phyloP scores from a whole-genome alignment of 164 flowering plant species.

The Vitis rotundifolia region DNA sequence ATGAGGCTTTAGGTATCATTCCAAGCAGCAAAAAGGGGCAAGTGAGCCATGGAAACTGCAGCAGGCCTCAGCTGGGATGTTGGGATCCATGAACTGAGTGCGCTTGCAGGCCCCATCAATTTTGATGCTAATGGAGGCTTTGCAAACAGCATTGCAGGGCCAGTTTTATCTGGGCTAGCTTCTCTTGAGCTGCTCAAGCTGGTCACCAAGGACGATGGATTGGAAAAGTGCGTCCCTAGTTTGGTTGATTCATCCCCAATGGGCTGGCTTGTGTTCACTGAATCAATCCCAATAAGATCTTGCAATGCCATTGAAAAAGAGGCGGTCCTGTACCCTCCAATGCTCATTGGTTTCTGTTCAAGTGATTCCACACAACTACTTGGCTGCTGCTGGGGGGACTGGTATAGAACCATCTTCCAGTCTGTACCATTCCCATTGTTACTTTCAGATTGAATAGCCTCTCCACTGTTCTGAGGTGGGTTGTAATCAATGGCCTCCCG shows the following conservation, averaged over 20 bases:
- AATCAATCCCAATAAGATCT: constrained; percentile 47
- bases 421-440: constrained; percentile 29
- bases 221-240: constrained; percentile 40
- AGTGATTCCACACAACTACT: constrained; percentile 20
- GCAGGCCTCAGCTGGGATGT: constrained; percentile 48
- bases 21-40: constrained; percentile 88
- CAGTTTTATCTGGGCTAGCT: constrained; percentile 61
- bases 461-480: constrained; percentile 21
- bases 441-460: constrained; percentile 17
- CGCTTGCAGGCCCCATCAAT: constrained; percentile 20
- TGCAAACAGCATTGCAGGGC: constrained; percentile 34
- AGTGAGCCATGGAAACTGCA: constrained; percentile 52
- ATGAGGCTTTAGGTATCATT: constrained; percentile 40
- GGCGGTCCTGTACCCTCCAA: constrained; percentile 20
- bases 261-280: constrained; percentile 23
- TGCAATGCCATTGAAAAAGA: constrained; percentile 45
- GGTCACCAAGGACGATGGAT: constrained; percentile 63
- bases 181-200: constrained; percentile 74
- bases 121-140: constrained; percentile 38
- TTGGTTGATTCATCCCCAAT: constrained; percentile 33
- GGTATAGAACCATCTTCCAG: constrained; percentile 51
- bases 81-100: constrained; percentile 52
- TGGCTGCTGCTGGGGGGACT: constrained; percentile 24
- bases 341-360: constrained; percentile 30
- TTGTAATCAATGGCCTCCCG: constrained; percentile 4